phyloP scores from a whole-genome alignment of 129 eudicot species.

The Glebionis coronaria region DNA sequence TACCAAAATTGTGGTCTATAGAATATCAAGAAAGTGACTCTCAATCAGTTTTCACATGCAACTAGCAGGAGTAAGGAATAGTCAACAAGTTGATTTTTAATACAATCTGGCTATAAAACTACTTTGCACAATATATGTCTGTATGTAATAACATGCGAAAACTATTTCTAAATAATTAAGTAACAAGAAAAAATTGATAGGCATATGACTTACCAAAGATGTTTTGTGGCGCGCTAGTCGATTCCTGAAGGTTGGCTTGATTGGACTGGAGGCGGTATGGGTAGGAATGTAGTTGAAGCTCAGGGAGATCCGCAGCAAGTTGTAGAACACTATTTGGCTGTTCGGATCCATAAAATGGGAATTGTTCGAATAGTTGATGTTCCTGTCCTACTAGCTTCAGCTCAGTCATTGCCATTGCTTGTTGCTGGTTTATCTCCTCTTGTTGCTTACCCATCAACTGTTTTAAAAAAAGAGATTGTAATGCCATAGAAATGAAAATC shows the following conservation, averaged over 20 bases:
- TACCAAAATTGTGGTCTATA: too few relatives aligned
- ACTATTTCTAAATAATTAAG: not conserved
- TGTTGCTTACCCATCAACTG: slow-evolving; percentile 71
- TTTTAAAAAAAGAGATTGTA: not conserved
- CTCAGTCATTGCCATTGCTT: slow-evolving; percentile 48
- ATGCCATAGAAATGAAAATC: slow-evolving; percentile 1
- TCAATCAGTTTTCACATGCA: too few relatives aligned
- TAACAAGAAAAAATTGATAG: not conserved
- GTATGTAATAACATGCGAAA: not conserved
- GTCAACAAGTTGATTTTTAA: not conserved
- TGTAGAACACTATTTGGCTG: slow-evolving; percentile 45
- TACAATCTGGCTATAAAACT: not conserved
- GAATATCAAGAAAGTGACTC: too few relatives aligned
- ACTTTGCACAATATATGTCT: not conserved
- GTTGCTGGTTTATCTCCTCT: slow-evolving; percentile 45
- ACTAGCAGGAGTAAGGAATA: not conserved
- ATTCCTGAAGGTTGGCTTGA: slow-evolving; percentile 72
- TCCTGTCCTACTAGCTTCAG: slow-evolving; percentile 47
- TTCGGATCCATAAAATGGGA: slow-evolving; percentile 57
- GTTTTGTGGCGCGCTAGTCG: slow-evolving; percentile 28
- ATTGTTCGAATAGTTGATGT: slow-evolving; percentile 46
- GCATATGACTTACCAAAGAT: slow-evolving; percentile 25
- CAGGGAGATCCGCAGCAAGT: slow-evolving; percentile 42
- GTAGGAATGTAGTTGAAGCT: slow-evolving; percentile 33
- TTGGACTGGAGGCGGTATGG: slow-evolving; percentile 61